Evolutionary conservation across 345 rosid genomes (phyloP).

Genomic region (Pugionium dolabratum): DNA sequence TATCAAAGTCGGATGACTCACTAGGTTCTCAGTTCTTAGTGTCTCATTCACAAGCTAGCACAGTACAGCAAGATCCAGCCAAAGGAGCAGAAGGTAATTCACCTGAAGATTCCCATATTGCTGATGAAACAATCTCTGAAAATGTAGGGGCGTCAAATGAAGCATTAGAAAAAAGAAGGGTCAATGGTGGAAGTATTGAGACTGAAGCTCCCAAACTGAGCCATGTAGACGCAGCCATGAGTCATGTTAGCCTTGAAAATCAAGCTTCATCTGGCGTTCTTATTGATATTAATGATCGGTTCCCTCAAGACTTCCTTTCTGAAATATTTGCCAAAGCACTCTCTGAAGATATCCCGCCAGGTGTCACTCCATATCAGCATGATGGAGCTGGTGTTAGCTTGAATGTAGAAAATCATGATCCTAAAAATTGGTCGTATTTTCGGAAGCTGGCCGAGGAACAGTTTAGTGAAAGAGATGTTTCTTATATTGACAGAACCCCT

Average conservation of each 20-base stretch:
- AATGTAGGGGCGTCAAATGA: slow-evolving; percentile 20
- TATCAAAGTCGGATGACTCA: slow-evolving; percentile 86
- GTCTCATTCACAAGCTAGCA: slow-evolving; percentile 59
- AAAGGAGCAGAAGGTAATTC: slow-evolving; percentile 53
- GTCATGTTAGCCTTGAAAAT: slow-evolving; percentile 30
- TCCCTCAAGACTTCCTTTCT: slow-evolving; percentile 80
- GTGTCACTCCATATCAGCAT: slow-evolving; percentile 48
- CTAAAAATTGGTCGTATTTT: slow-evolving; percentile 91
- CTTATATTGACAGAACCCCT: slow-evolving; percentile 65
- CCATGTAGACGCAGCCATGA: slow-evolving; percentile 24
- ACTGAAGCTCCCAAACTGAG: slow-evolving; percentile 27
- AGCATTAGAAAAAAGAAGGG: neutral
- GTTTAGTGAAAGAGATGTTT: slow-evolving; percentile 54
- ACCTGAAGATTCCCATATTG: slow-evolving; percentile 41
- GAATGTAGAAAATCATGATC: slow-evolving; percentile 81
- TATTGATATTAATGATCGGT: slow-evolving; percentile 84
- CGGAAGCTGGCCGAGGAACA: slow-evolving; percentile 80
- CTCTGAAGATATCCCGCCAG: slow-evolving; percentile 48
- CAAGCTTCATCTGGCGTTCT: slow-evolving; percentile 47
- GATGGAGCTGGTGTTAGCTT: slow-evolving; percentile 78
- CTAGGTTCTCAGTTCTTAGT: slow-evolving; percentile 79
- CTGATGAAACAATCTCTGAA: slow-evolving; percentile 39
- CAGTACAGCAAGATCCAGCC: slow-evolving; percentile 53
- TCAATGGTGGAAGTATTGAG: slow-evolving; percentile 32
- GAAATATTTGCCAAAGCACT: slow-evolving; percentile 71